Conservation (phyloP, 2,329 filamentous ascomycete species). For the Orbilia ellipsospora region DNA sequence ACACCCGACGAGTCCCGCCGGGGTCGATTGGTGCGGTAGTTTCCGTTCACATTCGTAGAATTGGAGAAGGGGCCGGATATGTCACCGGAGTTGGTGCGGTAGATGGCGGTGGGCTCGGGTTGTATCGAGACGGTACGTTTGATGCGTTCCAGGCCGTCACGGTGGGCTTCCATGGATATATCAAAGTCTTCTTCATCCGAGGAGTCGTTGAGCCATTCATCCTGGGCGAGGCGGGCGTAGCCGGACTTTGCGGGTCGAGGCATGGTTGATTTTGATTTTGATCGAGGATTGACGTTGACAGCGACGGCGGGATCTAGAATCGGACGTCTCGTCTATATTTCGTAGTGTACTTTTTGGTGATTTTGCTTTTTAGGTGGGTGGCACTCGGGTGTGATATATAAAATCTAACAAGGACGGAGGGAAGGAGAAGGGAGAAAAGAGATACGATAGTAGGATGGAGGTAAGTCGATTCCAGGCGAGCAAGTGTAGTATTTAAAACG, state of each 20-base stretch:
- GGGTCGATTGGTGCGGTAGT: slow-evolving; percentile 63
- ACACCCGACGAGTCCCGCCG: slow-evolving; percentile 85
- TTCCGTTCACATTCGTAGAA: slow-evolving; percentile 50
- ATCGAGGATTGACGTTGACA: background rate
- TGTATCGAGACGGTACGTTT: slow-evolving; percentile 65
- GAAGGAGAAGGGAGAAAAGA: background rate
- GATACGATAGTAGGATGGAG: background rate
- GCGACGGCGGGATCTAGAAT: background rate
- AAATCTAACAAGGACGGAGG: too few species aligned
- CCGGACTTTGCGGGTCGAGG: slow-evolving; percentile 80
- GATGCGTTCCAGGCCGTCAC: slow-evolving; percentile 63
- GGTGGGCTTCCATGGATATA: slow-evolving; percentile 35
- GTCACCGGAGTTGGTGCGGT: slow-evolving; percentile 62
- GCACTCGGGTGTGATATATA: background rate
- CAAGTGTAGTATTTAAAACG: background rate
- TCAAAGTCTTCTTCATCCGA: slow-evolving; percentile 73
- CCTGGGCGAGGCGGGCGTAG: slow-evolving; percentile 85
- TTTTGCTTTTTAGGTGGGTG: background rate
- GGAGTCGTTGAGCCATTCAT: slow-evolving; percentile 78
- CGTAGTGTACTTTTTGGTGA: too few species aligned
- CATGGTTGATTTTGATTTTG: slow-evolving; percentile 66
- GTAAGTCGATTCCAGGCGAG: background rate
- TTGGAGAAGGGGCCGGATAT: slow-evolving; percentile 41
- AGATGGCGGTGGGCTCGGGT: slow-evolving; percentile 64
- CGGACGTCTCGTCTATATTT: background rate